Evolutionary conservation across 2,329 filamentous ascomycete species (phyloP).

Genomic region (Cercospora sesami): DNA sequence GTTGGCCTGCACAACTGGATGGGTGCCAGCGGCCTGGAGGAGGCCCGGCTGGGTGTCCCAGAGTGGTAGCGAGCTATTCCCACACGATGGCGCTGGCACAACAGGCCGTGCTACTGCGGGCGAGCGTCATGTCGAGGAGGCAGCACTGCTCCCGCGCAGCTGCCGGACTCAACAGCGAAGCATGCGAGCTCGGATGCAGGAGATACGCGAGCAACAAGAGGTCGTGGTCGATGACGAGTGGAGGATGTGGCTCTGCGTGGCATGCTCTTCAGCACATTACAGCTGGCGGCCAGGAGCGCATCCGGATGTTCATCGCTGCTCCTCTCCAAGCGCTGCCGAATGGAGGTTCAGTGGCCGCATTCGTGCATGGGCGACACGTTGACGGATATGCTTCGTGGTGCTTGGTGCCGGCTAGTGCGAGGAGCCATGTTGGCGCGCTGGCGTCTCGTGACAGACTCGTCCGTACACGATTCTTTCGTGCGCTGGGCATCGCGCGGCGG

Average conservation of each 20-base stretch:
- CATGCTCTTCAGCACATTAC: too few species aligned
- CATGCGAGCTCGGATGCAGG: neutral
- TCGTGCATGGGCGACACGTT: neutral
- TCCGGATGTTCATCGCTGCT: too few species aligned
- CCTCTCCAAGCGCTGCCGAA: too few species aligned
- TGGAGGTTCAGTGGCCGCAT: too few species aligned
- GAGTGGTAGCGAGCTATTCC: neutral
- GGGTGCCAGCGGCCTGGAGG: neutral
- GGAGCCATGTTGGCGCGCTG: neutral
- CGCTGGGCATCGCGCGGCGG: neutral
- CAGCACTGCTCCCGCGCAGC: neutral
- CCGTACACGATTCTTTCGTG: neutral
- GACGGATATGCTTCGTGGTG: neutral
- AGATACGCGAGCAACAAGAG: neutral
- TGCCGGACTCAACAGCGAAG: too few species aligned
- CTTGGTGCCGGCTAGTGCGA: neutral
- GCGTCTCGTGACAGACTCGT: neutral
- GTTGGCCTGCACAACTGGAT: neutral
- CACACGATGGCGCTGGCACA: neutral
- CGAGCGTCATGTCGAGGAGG: neutral
- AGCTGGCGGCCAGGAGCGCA: too few species aligned
- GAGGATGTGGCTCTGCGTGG: too few species aligned
- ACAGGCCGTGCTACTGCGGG: neutral
- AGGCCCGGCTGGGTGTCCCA: neutral
- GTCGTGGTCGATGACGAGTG: neutral